Conservation (phyloP, 805 yeast species). For the Ogataea pini region DNA sequence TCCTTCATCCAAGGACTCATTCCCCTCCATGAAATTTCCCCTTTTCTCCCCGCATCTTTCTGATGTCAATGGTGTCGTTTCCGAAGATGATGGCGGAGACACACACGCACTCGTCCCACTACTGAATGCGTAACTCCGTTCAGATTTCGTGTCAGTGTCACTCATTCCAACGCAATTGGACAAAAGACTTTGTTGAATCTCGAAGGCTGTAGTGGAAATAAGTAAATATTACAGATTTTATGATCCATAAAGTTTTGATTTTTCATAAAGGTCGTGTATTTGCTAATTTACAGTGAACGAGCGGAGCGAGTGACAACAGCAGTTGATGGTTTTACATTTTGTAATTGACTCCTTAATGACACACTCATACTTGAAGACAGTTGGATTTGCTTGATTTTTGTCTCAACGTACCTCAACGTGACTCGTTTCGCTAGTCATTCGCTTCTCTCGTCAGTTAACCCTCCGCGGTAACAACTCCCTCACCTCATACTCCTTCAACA, state of each 20-base stretch:
- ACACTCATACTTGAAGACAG: no score
- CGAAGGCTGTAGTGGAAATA: no score
- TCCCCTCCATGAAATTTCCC: no score
- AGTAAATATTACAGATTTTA: neutral
- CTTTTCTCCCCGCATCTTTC: constrained; percentile 6
- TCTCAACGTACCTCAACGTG: no score
- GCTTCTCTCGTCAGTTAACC: neutral
- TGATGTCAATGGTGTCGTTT: constrained; percentile 9
- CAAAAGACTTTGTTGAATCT: no score
- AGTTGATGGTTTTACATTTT: no score
- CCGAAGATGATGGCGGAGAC: constrained; percentile 11
- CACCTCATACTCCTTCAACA: constrained; percentile 17
- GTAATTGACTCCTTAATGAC: no score
- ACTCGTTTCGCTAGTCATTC: neutral
- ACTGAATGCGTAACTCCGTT: constrained; percentile 13
- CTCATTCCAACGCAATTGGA: constrained; percentile 1
- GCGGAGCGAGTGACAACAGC: no score
- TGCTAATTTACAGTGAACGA: neutral
- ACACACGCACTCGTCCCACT: constrained; percentile 9
- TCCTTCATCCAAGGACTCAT: no score
- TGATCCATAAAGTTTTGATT: neutral
- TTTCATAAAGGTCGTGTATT: neutral
- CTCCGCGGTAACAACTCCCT: constrained; percentile 19
- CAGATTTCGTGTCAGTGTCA: constrained; percentile 14
- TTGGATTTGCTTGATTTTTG: no score